phyloP scores from a whole-genome alignment of 306 rosid genomes.

The Cercis canadensis region DNA sequence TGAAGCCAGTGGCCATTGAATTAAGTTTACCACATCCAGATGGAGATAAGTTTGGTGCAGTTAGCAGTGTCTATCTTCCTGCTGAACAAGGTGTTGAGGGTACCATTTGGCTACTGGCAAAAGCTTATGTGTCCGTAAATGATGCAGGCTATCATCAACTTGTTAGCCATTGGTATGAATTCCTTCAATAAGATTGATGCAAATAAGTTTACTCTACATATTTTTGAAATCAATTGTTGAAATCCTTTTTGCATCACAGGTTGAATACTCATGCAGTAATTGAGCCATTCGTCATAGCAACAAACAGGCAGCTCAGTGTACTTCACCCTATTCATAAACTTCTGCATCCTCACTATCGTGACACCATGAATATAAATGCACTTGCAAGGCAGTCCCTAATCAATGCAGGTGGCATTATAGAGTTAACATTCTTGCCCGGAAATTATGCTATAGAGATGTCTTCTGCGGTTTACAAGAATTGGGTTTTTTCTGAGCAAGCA shows the following conservation, averaged over 20 bases:
- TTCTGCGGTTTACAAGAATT: constrained; percentile 62
- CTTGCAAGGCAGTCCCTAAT: constrained; percentile 62
- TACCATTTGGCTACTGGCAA: constrained; percentile 77
- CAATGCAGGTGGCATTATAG: constrained; percentile 68
- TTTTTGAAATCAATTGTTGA: not conserved
- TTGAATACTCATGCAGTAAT: constrained; percentile 74
- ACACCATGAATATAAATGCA: constrained; percentile 83
- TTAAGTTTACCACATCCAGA: constrained; percentile 70
- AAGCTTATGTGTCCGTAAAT: constrained; percentile 73
- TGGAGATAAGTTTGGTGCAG: constrained; percentile 61
- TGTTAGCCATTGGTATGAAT: constrained; percentile 73
- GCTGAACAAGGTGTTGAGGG: constrained; percentile 59
- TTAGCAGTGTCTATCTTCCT: constrained; percentile 61
- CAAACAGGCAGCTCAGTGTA: constrained; percentile 73
- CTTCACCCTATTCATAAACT: constrained; percentile 79
- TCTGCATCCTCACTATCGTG: constrained; percentile 72
- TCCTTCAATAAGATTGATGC: not conserved
- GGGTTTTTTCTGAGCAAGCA: constrained; percentile 78
- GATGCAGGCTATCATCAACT: constrained; percentile 90
- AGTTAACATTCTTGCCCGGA: constrained; percentile 58
- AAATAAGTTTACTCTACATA: not conserved
- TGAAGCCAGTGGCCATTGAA: constrained; percentile 80
- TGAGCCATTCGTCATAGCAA: constrained; percentile 82
- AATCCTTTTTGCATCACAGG: constrained; percentile 46
- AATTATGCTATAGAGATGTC: constrained; percentile 72